Base-by-base conservation (phyloP, 2,329 filamentous ascomycete genomes). In the Ophioceras dolichostomum region DNA sequence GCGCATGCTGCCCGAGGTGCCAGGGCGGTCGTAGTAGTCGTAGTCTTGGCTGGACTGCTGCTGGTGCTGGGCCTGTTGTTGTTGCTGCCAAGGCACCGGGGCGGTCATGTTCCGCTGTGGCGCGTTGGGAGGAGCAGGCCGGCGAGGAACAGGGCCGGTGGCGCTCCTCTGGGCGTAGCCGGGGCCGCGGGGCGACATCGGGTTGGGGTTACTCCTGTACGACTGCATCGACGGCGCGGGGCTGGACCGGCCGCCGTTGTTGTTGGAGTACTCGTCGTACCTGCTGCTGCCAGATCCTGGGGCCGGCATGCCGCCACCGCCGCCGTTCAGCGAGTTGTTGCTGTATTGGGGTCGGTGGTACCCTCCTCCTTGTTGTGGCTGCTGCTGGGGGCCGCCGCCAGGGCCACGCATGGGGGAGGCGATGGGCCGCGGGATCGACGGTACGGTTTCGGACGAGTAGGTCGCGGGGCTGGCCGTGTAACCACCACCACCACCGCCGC, bases 81-180 rank as follows among this genome's bases (percentile, higher is more conserved):
- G 46, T 38, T 49, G 46, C 37, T 41, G 40, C 10, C 39, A 38
- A 17, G 44, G 45, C 19, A 50, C 39, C 0, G 56, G 56, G 2
- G 54, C 52, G 9, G 56, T 58, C 55, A 57, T 57, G 41, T 53
- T 53, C 18, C 56, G 47, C 39, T 53, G 49, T 1, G 53, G 56
- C 20, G 45, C 40, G 26, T 48, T 50, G 19, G 45, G 49, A 10
- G 42, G 41, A 4, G 42, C 40, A 3, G 45, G 1, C 47, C 47
- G 43, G 2, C 45, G 44, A 20, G 48, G 47, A 36, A 56, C 30
- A 1, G 53, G 51, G 26, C 46, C 47, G 1, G 56, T 57, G 12
- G 49, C 49, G 34, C 52, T 55, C n/a, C 50, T 45, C 38, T 40
- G 40, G 1, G 49, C 48, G 34, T 46, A 43, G 21, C 39, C 39